Evolutionary conservation across 1,284 basidiomycete genomes (phyloP).

Genomic region (Puccinia novopanici): DNA sequence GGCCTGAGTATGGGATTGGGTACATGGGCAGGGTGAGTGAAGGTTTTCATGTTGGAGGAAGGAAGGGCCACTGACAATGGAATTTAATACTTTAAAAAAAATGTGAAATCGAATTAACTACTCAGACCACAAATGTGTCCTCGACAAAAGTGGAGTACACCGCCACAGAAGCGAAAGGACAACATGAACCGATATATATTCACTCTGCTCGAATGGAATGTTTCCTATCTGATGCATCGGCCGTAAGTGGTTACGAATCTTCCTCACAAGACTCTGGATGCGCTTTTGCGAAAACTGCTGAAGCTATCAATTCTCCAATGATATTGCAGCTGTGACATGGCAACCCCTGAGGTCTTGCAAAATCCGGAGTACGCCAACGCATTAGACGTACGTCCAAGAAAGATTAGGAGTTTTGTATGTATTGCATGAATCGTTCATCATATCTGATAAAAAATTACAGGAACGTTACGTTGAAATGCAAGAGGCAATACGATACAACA

Average conservation of each 20-base stretch:
- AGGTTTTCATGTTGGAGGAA: background rate
- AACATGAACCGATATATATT: background rate
- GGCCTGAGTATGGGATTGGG: background rate
- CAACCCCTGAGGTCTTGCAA: conserved; percentile 5
- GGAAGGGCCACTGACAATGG: too few species aligned
- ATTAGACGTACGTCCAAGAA: conserved; percentile 20
- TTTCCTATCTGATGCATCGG: conserved; percentile 6
- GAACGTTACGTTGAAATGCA: conserved; percentile 30
- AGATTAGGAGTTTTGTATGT: background rate
- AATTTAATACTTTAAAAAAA: too few species aligned
- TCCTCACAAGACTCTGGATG: background rate
- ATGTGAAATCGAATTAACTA: too few species aligned
- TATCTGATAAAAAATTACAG: background rate
- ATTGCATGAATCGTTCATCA: background rate
- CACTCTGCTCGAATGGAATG: background rate
- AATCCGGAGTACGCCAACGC: background rate
- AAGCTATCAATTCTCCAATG: background rate
- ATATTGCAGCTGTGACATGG: conserved; percentile 26
- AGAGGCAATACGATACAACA: background rate
- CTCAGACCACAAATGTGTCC: background rate
- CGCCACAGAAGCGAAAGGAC: background rate
- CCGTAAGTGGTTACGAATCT: background rate
- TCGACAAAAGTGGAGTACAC: background rate
- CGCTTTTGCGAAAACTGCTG: background rate
- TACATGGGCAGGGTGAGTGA: conserved; percentile 30